These are phyloP conservation scores for Aspergillus affinis DNA, from an alignment of 495 filamentous ascomycete genomes.

Conservation along the genomic window DNA sequence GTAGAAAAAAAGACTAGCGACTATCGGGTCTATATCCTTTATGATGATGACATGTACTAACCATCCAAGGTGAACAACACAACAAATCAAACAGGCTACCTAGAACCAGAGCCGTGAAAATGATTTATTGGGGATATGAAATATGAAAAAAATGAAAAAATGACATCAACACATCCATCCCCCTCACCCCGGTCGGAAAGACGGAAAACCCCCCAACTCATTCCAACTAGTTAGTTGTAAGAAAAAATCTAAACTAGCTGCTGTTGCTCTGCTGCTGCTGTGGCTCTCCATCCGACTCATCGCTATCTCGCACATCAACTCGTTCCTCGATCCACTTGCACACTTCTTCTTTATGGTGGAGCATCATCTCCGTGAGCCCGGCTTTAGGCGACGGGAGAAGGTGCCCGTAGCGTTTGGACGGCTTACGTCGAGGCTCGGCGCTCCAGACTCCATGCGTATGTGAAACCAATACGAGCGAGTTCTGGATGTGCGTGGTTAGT, in stretches of 20 bases:
- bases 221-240: too few relatives aligned
- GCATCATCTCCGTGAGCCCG: conserved; percentile 64
- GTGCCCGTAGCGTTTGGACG: conserved; percentile 67
- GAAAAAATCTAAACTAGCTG: too few relatives aligned
- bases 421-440: conserved; percentile 52
- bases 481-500: conserved; percentile 29
- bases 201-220: too few relatives aligned
- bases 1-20: too few relatives aligned
- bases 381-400: conserved; percentile 54
- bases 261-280: too few relatives aligned
- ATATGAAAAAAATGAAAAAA: not conserved
- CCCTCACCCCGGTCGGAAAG: too few relatives aligned
- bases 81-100: not conserved
- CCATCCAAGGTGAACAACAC: not conserved
- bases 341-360: conserved; percentile 55
- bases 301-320: conserved; percentile 29
- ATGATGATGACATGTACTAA: too few relatives aligned
- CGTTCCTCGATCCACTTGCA: conserved; percentile 54
- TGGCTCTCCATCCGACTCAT: conserved; percentile 35
- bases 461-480: conserved; percentile 73
- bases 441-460: conserved; percentile 70
- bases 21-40: too few relatives aligned
- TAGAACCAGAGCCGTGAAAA: not conserved
- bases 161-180: too few relatives aligned
- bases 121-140: conserved; percentile 1